A percentile compares a stretch with the other conserved stretches of the same genome.
These are phyloP conservation scores for Escallonia rubra DNA, from an alignment of 129 eudicot species.

Conservation along the genomic window DNA sequence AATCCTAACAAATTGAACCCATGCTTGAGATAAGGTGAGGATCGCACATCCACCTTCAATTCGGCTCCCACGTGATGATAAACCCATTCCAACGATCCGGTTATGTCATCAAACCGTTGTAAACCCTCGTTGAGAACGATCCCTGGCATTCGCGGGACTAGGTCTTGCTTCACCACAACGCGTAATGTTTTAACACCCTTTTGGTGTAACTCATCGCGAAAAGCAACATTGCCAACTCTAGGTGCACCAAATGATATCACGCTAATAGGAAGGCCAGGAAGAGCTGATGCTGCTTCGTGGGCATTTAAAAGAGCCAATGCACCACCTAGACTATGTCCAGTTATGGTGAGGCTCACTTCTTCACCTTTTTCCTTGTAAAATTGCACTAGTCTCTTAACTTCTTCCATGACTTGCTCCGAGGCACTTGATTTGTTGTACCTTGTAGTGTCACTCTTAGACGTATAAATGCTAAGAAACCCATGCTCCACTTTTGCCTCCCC, in stretches of 20 bases:
- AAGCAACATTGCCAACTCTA: constrained; percentile 73
- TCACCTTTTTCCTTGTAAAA: constrained; percentile 42
- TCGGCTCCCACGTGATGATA: constrained; percentile 82
- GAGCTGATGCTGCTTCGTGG: constrained; percentile 48
- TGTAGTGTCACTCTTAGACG: constrained; percentile 32
- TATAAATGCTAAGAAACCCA: constrained; percentile 71
- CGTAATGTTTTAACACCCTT: constrained; percentile 63
- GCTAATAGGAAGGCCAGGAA: constrained; percentile 47
- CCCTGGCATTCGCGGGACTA: constrained; percentile 79
- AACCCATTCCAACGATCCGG: constrained; percentile 69
- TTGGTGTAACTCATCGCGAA: constrained; percentile 54
- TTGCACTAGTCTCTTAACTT: constrained; percentile 32
- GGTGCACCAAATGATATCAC: constrained; percentile 83
- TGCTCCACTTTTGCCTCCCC: constrained; percentile 65
- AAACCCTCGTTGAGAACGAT: constrained; percentile 38
- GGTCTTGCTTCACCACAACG: constrained; percentile 59
- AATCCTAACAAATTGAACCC: constrained; percentile 48
- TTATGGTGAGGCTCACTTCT: constrained; percentile 68
- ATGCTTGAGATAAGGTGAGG: constrained; percentile 22
- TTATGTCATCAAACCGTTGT: constrained; percentile 58
- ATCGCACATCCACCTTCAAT: constrained; percentile 45
- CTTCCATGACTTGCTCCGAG: constrained; percentile 57
- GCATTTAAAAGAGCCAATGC: constrained; percentile 71
- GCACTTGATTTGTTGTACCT: constrained; percentile 64
- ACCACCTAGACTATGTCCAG: constrained; percentile 88